Conservation (phyloP, 208 protist species). For the Leishmania major region DNA sequence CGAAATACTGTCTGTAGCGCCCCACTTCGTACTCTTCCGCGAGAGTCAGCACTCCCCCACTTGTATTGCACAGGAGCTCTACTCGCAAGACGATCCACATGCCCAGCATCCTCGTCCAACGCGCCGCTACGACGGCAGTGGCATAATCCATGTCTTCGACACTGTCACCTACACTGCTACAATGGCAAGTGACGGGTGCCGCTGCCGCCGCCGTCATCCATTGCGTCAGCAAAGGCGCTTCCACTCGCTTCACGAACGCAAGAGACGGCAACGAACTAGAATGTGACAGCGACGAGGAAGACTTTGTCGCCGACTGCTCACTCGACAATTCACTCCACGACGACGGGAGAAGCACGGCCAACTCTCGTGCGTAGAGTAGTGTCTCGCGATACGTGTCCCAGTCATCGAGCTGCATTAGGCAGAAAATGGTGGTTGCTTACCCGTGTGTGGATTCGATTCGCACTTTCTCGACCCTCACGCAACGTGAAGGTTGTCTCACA, state of each 20-base stretch:
- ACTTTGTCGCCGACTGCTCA: neutral
- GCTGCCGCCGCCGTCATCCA: conserved; percentile 7
- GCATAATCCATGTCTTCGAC: neutral
- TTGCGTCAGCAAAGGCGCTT: neutral
- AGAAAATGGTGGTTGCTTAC: neutral
- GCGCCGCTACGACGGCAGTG: neutral
- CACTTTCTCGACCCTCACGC: neutral
- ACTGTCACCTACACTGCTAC: neutral
- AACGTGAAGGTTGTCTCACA: neutral
- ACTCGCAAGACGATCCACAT: conserved; percentile 16
- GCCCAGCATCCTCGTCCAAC: conserved; percentile 8
- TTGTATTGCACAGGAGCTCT: neutral
- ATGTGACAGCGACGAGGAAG: neutral
- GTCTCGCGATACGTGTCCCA: conserved; percentile 17
- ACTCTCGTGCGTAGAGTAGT: conserved; percentile 7
- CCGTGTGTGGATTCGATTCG: neutral
- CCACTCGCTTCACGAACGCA: conserved; percentile 1
- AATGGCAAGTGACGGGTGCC: neutral
- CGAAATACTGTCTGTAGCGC: conserved; percentile 12
- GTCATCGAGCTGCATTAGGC: conserved; percentile 2
- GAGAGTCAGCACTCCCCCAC: neutral
- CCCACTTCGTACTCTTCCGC: conserved; percentile 4
- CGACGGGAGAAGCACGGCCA: conserved; percentile 5
- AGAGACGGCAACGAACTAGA: neutral
- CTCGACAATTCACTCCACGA: neutral